Evolutionary conservation across 1,139 yeast species (phyloP).

Genomic region (Kazachstania sp.): DNA sequence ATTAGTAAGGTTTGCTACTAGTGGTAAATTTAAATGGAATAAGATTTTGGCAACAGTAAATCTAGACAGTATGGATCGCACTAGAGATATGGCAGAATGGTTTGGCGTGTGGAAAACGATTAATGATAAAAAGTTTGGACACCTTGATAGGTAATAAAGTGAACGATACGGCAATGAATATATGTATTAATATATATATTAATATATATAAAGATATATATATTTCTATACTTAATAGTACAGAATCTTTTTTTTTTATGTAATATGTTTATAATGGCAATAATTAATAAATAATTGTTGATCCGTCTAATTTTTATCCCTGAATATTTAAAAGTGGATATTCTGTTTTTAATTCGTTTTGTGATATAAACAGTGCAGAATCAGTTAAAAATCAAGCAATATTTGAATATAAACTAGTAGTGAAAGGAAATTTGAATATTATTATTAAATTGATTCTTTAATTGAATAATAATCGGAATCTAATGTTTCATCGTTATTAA

Average conservation of each 20-base stretch:
- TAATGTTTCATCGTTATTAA: slow-evolving; percentile 16
- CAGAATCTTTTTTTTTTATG: no score
- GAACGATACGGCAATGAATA: background rate
- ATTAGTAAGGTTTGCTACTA: slow-evolving; percentile 48
- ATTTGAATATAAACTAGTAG: background rate
- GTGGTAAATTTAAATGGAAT: slow-evolving; percentile 39
- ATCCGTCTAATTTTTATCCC: no score
- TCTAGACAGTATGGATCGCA: slow-evolving; percentile 35
- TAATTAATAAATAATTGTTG: no score
- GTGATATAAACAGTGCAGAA: no score
- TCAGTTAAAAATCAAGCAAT: no score
- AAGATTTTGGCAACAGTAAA: slow-evolving; percentile 77
- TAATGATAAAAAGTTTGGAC: slow-evolving; percentile 1
- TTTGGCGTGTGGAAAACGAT: slow-evolving; percentile 39
- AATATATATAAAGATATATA: background rate
- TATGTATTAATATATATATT: background rate
- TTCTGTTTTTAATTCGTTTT: no score
- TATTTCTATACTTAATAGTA: no score
- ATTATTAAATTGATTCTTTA: slow-evolving; percentile 1
- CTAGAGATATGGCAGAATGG: slow-evolving; percentile 39
- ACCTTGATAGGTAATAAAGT: background rate
- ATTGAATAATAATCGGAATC: slow-evolving; percentile 20
- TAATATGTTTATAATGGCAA: no score
- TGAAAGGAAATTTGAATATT: background rate
- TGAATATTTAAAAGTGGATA: no score